Conservation (phyloP, 2,329 filamentous ascomycete species). For the Penicillium paneum region DNA sequence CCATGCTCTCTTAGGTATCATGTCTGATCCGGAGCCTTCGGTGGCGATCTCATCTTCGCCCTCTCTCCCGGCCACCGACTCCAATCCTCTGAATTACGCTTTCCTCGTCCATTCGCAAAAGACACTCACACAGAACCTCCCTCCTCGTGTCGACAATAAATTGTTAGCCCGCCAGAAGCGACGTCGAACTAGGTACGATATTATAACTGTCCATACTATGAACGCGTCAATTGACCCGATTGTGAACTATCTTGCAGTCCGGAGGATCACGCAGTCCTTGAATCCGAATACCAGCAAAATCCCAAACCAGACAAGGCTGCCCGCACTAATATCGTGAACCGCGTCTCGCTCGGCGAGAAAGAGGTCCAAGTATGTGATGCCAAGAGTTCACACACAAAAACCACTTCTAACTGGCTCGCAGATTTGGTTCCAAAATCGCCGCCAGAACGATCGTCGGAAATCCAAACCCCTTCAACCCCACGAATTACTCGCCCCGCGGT, state of each 20-base stretch:
- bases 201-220: slow-evolving; percentile 3
- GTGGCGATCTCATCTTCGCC: slow-evolving; percentile 35
- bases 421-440: slow-evolving; percentile 98
- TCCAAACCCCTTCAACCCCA: slow-evolving; percentile 76
- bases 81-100: slow-evolving; percentile 45
- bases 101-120: slow-evolving; percentile 61
- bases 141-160: slow-evolving; percentile 59
- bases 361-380: slow-evolving; percentile 77
- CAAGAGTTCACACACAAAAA: slow-evolving; percentile 28
- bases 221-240: slow-evolving; percentile 20
- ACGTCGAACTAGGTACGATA: slow-evolving; percentile 57
- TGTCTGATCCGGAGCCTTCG: slow-evolving; percentile 38
- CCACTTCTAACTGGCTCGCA: slow-evolving; percentile 38
- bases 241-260: slow-evolving; percentile 53
- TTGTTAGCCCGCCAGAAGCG: slow-evolving; percentile 59
- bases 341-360: slow-evolving; percentile 87
- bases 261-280: slow-evolving; percentile 84
- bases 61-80: slow-evolving; percentile 32
- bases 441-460: slow-evolving; percentile 88
- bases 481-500: slow-evolving; percentile 57
- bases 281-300: slow-evolving; percentile 78
- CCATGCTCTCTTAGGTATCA: slow-evolving; percentile 25
- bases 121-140: slow-evolving; percentile 55
- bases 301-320: slow-evolving; percentile 88
- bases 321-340: slow-evolving; percentile 77